A percentile compares a stretch with the other conserved stretches of the same genome.
Conservation (phyloP, 73 alveolate species). For the Paramecium primaurelia region DNA sequence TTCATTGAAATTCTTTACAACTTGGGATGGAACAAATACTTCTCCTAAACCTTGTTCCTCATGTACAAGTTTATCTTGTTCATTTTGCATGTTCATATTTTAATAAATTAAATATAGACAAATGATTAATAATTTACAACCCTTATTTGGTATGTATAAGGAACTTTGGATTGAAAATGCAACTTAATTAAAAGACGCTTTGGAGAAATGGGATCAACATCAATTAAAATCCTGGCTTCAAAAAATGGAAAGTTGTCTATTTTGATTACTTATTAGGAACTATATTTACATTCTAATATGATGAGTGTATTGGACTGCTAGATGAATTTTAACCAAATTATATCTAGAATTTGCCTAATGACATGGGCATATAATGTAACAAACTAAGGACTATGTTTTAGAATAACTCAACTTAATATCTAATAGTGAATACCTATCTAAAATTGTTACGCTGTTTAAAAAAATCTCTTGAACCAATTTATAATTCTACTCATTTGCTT, state of each 20-base stretch:
- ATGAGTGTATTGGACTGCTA: not conserved
- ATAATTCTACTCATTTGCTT: not conserved
- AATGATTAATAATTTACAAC: conserved; percentile 12
- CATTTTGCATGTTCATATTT: not conserved
- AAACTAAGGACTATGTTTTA: not conserved
- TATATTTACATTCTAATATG: not conserved
- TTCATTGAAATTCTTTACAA: not conserved
- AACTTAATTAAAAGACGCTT: not conserved
- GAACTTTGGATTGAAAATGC: conserved; percentile 3
- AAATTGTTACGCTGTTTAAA: not conserved
- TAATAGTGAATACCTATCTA: not conserved
- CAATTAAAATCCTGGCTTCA: not conserved
- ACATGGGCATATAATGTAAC: not conserved
- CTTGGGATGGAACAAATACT: not conserved
- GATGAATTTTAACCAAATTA: not conserved
- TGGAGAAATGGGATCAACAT: conserved; percentile 2
- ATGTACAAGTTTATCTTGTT: not conserved
- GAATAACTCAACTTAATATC: not conserved
- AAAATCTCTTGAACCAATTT: not conserved
- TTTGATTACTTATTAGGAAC: not conserved
- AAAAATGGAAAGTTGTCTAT: not conserved
- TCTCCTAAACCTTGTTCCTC: conserved; percentile 3
- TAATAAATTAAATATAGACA: not conserved
- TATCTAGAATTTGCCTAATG: not conserved
- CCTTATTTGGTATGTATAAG: conserved; percentile 26